Conservation (phyloP, 75 land plant species). For the Cunninghamia lanceolata region DNA sequence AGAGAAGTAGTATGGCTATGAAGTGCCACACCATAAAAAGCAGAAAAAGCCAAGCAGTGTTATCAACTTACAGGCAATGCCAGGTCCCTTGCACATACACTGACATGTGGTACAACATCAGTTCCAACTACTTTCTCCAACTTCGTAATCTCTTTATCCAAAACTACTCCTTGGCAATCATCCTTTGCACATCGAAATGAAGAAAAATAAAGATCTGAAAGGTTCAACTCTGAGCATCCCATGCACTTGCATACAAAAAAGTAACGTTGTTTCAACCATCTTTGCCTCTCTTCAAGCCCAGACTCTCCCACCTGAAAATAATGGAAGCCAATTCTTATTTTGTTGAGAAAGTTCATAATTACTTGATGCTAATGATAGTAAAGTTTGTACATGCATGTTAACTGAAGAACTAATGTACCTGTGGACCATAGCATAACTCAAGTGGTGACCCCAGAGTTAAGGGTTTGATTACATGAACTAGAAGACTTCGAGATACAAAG, state of each 20-base stretch:
- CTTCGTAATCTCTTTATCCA: conserved; percentile 23
- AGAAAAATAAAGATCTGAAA: conserved; percentile 60
- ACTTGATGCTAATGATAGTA: background rate
- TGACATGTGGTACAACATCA: background rate
- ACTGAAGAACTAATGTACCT: conserved; percentile 42
- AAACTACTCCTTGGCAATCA: conserved; percentile 63
- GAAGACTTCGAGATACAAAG: conserved; percentile 60
- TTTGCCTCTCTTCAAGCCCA: conserved; percentile 54
- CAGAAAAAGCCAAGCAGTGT: background rate
- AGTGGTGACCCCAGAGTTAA: conserved; percentile 61
- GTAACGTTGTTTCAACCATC: conserved; percentile 62
- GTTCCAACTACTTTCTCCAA: conserved; percentile 21
- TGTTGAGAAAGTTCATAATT: background rate
- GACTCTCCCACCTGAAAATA: conserved; percentile 68
- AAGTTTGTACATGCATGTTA: background rate
- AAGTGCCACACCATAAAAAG: conserved; percentile 2
- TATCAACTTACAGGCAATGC: conserved; percentile 3
- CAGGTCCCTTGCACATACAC: background rate
- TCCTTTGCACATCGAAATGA: conserved; percentile 53
- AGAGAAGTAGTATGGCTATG: background rate
- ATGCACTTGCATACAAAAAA: conserved; percentile 61
- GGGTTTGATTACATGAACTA: conserved; percentile 48
- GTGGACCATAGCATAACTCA: conserved; percentile 90
- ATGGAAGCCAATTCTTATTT: background rate
- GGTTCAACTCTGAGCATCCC: conserved; percentile 49